A percentile compares a stretch with the other conserved stretches of the same genome.
Conservation (phyloP, 768 basidiomycete genomes). For the Melanogaster broomeanus region DNA sequence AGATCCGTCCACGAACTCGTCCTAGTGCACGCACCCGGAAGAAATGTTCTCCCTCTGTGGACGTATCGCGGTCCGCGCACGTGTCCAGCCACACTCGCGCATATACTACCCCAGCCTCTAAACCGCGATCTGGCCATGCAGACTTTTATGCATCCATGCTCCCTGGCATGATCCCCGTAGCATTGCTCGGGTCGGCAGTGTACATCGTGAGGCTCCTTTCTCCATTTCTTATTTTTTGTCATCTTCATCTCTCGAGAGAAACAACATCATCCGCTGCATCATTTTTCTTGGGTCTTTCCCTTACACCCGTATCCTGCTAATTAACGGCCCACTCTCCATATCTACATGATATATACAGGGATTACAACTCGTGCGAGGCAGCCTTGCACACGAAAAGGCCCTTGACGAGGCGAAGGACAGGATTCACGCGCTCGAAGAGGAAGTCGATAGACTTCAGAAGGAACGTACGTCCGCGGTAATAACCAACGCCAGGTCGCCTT, state of each 20-base stretch:
- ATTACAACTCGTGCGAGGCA: slow-evolving; percentile 62
- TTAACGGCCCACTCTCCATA: slow-evolving; percentile 10
- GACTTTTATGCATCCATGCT: slow-evolving; percentile 68
- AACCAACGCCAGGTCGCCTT: neutral
- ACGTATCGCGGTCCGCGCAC: neutral
- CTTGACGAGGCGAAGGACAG: slow-evolving; percentile 59
- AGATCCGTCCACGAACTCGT: too few relatives aligned
- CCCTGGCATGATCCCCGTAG: slow-evolving; percentile 79
- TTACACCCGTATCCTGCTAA: slow-evolving; percentile 5
- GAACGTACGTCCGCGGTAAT: slow-evolving; percentile 7
- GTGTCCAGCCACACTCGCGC: slow-evolving; percentile 1
- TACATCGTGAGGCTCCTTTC: slow-evolving; percentile 56
- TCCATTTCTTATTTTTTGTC: neutral
- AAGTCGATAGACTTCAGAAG: slow-evolving; percentile 47
- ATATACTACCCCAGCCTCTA: slow-evolving; percentile 11
- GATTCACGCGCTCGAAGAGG: slow-evolving; percentile 57
- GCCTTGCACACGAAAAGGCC: slow-evolving; percentile 71
- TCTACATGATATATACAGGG: slow-evolving; percentile 42
- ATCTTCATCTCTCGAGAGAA: slow-evolving; percentile 1
- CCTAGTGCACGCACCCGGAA: neutral
- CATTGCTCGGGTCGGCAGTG: slow-evolving; percentile 75
- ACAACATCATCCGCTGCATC: neutral
- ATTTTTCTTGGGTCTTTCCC: slow-evolving; percentile 3
- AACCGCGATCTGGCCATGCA: slow-evolving; percentile 49
- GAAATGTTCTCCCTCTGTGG: neutral